A percentile compares a stretch with the other conserved stretches of the same genome.
Evolutionary conservation across 352 stramenopile genomes (phyloP).

Genomic region (Globisporangium heterothallicum): DNA sequence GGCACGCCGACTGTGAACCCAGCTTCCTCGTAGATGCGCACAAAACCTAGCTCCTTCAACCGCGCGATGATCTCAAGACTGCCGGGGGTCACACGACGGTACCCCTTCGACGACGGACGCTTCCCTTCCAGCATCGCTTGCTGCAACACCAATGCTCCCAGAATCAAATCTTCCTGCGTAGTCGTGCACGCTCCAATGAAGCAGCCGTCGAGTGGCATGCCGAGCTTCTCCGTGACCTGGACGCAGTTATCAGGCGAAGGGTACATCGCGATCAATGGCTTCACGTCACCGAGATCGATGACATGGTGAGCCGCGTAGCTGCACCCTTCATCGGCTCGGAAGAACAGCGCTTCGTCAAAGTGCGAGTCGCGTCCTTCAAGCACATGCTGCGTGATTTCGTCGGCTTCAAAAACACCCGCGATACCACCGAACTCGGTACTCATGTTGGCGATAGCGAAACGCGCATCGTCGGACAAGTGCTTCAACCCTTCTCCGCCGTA

Average conservation of each 20-base stretch:
- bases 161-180: constrained; percentile 76
- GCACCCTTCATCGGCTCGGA: constrained; percentile 58
- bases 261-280: constrained; percentile 65
- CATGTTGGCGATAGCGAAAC: constrained; percentile 82
- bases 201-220: constrained; percentile 75
- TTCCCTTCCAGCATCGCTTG: constrained; percentile 67
- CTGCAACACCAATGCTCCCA: constrained; percentile 69
- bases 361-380: constrained; percentile 46
- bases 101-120: constrained; percentile 33
- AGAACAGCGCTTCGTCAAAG: constrained; percentile 70
- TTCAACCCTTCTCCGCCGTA: constrained; percentile 61
- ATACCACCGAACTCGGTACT: constrained; percentile 80
- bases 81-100: constrained; percentile 68
- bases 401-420: constrained; percentile 72
- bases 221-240: constrained; percentile 53
- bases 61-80: constrained; percentile 69
- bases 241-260: constrained; percentile 81
- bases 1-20: constrained; percentile 76
- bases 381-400: constrained; percentile 66
- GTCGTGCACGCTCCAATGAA: constrained; percentile 83
- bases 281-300: constrained; percentile 57
- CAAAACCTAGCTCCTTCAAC: constrained; percentile 56
- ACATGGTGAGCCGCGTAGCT: constrained; percentile 69
- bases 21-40: constrained; percentile 73
- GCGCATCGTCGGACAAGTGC: constrained; percentile 68